phyloP scores from a whole-genome alignment of 1,139 yeast species.

The Magnusiomyces sp. region DNA sequence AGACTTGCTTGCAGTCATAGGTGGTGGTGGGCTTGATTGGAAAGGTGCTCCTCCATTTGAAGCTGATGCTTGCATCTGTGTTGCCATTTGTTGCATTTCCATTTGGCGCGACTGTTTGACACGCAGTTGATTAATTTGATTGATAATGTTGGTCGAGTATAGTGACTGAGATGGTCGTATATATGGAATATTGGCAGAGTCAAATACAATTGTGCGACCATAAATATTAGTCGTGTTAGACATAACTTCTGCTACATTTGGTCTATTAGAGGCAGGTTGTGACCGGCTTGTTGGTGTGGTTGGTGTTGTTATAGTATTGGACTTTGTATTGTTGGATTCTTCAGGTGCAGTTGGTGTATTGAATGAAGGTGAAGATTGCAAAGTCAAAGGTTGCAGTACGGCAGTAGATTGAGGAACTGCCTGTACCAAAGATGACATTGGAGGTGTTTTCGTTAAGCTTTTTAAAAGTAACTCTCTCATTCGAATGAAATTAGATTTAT shows the following conservation, averaged over 20 bases:
- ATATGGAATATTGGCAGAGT: slow-evolving; percentile 23
- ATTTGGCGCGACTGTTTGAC: slow-evolving; percentile 13
- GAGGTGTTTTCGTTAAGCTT: slow-evolving; percentile 24
- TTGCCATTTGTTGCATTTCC: slow-evolving; percentile 9
- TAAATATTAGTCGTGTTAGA: slow-evolving; percentile 28
- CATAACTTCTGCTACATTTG: slow-evolving; percentile 25
- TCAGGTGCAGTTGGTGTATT: not conserved
- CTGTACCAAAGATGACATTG: slow-evolving; percentile 10
- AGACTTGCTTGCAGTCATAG: not conserved
- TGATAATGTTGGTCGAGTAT: slow-evolving; percentile 20
- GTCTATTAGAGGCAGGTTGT: slow-evolving; percentile 11
- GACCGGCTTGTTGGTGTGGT: slow-evolving; percentile 16
- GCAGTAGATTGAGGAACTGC: not conserved
- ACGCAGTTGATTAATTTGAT: slow-evolving; percentile 13
- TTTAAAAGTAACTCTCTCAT: slow-evolving; percentile 49
- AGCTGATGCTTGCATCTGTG: slow-evolving; percentile 2
- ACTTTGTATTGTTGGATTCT: slow-evolving; percentile 15
- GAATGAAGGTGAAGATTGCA: not conserved
- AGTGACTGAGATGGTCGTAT: slow-evolving; percentile 30
- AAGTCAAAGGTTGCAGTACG: slow-evolving; percentile 1
- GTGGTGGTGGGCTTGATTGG: too few relatives aligned
- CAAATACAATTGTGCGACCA: slow-evolving; percentile 31
- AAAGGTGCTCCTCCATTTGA: too few relatives aligned
- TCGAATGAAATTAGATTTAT: slow-evolving; percentile 63
- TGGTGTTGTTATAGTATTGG: slow-evolving; percentile 22